A percentile compares a stretch with the other conserved stretches of the same genome.
These are phyloP conservation scores for Rhynchospora breviuscula DNA, from an alignment of 176 grass and related monocot species.

Conservation along the genomic window DNA sequence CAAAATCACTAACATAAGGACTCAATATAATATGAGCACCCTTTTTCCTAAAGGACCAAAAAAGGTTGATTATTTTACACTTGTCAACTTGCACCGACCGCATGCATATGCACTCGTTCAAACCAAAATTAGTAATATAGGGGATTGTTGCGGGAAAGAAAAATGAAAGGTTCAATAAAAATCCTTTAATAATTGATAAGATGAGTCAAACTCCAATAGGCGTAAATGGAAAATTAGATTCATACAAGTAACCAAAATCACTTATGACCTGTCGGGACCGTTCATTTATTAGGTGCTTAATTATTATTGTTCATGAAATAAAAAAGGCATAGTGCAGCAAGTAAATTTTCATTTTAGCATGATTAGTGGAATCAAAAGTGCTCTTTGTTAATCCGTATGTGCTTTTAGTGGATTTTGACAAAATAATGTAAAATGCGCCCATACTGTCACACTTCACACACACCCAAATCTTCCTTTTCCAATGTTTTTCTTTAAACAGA, in stretches of 20 bases:
- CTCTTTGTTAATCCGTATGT: not conserved
- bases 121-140: not conserved
- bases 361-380: constrained; percentile 2
- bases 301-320: not conserved
- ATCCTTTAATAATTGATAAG: not conserved
- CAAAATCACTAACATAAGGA: not conserved
- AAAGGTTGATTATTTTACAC: not conserved
- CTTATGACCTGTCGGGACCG: not conserved
- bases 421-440: too few species aligned
- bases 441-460: too few species aligned
- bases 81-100: constrained; percentile 11
- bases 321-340: not conserved
- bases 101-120: not conserved
- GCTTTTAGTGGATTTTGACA: not conserved
- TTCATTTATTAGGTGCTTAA: not conserved
- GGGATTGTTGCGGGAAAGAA: not conserved
- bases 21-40: not conserved
- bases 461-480: too few species aligned
- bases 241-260: not conserved
- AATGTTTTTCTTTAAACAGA: too few species aligned
- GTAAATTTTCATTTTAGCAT: not conserved
- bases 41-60: not conserved
- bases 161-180: not conserved
- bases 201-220: constrained; percentile 4
- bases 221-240: not conserved